Evolutionary conservation across 495 filamentous ascomycete species (phyloP).

Genomic region (Daldinia caldariorum): DNA sequence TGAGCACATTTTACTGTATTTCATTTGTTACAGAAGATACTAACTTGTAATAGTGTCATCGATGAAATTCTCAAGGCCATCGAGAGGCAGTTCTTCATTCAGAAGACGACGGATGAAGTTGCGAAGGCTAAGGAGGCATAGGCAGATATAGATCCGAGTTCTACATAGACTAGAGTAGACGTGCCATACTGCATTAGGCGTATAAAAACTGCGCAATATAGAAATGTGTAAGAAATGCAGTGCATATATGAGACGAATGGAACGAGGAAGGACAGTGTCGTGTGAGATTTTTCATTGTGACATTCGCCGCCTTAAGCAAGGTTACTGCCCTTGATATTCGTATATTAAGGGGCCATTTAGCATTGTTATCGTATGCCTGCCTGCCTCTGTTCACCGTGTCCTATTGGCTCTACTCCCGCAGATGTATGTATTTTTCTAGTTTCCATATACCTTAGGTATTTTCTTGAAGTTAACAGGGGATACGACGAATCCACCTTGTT

Average conservation of each 20-base stretch:
- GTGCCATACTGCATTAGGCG: constrained; percentile 25
- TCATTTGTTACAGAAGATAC: constrained; percentile 31
- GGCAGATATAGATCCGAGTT: constrained; percentile 22
- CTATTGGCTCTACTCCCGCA: not conserved
- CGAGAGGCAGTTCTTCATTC: constrained; percentile 72
- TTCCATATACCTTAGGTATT: not conserved
- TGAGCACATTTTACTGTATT: not conserved
- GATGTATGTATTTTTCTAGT: not conserved
- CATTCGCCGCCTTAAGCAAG: constrained; percentile 17
- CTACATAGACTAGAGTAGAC: constrained; percentile 47
- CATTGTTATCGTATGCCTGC: constrained; percentile 16
- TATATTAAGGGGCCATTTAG: constrained; percentile 28
- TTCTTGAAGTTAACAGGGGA: not conserved
- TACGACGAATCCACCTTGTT: constrained; percentile 6
- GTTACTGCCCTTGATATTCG: constrained; percentile 27
- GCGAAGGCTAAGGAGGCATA: constrained; percentile 53
- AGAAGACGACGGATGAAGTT: constrained; percentile 44
- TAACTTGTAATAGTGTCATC: constrained; percentile 72
- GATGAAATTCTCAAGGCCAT: constrained; percentile 87
- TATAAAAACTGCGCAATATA: constrained; percentile 10
- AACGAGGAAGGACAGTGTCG: not conserved
- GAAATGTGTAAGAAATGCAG: constrained; percentile 24
- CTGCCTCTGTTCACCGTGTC: constrained; percentile 10
- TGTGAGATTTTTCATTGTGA: constrained; percentile 13
- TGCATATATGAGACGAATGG: constrained; percentile 14